Percentiles rank a stretch among this genome's conserved stretches.
phyloP scores from a whole-genome alignment of 371 early-diverging fungal species.

The Actinomortierella ambigua region DNA sequence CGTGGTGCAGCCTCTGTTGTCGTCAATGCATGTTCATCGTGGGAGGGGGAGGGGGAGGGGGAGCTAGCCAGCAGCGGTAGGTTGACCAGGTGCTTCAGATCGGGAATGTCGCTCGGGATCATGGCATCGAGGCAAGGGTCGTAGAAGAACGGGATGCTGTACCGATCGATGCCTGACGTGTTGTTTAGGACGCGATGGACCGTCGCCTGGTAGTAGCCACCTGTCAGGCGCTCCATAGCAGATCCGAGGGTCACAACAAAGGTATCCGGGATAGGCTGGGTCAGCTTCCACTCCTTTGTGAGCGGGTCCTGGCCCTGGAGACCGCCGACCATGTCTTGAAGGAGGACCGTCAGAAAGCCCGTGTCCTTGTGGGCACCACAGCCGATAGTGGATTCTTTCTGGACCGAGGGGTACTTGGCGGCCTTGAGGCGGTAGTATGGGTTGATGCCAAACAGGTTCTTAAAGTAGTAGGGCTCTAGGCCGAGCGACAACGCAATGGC shows the following conservation, averaged over 20 bases:
- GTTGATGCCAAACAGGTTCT: conserved; percentile 49
- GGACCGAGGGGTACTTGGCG: conserved; percentile 38
- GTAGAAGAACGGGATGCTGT: conserved; percentile 60
- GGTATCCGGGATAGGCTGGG: conserved; percentile 58
- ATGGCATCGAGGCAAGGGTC: conserved; percentile 48
- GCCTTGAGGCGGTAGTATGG: conserved; percentile 51
- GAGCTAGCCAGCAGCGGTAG: no score
- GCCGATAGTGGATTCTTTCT: conserved; percentile 25
- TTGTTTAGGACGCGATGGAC: conserved; percentile 69
- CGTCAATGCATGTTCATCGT: no score
- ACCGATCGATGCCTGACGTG: conserved; percentile 52
- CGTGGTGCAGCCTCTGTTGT: no score
- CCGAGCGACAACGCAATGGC: conserved; percentile 57
- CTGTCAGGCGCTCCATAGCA: conserved; percentile 63
- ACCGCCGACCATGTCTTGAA: conserved; percentile 65
- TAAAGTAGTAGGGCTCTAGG: conserved; percentile 49
- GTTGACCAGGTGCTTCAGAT: no score
- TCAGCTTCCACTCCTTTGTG: conserved; percentile 65
- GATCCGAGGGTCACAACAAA: conserved; percentile 73
- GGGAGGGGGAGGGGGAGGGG: no score
- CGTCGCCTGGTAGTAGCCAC: conserved; percentile 57
- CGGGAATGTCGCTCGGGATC: conserved; percentile 34
- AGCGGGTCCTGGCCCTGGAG: conserved; percentile 66
- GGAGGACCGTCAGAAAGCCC: conserved; percentile 62
- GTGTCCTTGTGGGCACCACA: conserved; percentile 47